These are phyloP conservation scores for Geotrichum europaeum DNA, from an alignment of 1,139 yeast species.

Conservation along the genomic window DNA sequence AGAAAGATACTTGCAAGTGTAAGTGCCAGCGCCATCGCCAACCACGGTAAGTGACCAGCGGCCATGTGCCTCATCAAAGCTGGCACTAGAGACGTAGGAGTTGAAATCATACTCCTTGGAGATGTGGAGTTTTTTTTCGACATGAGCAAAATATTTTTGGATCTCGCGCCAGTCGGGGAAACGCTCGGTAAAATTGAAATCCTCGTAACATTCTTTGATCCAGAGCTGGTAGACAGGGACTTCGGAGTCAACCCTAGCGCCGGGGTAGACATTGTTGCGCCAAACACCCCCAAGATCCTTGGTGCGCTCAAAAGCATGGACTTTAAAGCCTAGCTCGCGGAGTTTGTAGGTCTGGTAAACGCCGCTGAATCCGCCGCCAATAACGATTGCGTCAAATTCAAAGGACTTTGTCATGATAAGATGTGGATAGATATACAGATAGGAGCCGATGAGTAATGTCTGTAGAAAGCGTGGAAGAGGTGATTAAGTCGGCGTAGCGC, in stretches of 20 bases:
- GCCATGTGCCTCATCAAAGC: constrained; percentile 35
- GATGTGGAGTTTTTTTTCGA: constrained; percentile 39
- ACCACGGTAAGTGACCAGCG: constrained; percentile 38
- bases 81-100: constrained; percentile 33
- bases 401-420: constrained; percentile 7
- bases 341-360: constrained; percentile 36
- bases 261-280: constrained; percentile 51
- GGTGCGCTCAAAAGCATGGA: constrained; percentile 41
- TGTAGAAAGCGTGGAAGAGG: not conserved
- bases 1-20: constrained; percentile 34
- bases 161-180: constrained; percentile 46
- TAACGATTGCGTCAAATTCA: constrained; percentile 34
- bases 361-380: constrained; percentile 50
- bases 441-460: not conserved
- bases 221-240: constrained; percentile 49
- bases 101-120: constrained; percentile 34
- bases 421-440: not conserved
- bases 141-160: constrained; percentile 42
- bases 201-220: constrained; percentile 39
- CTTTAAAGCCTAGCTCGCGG: constrained; percentile 37
- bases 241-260: constrained; percentile 45
- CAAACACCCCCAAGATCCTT: constrained; percentile 49
- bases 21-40: constrained; percentile 16
- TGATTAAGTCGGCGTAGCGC: not conserved
- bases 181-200: constrained; percentile 41